phyloP scores from a whole-genome alignment of 2,329 filamentous ascomycete species.

The Colletotrichum abscissum region DNA sequence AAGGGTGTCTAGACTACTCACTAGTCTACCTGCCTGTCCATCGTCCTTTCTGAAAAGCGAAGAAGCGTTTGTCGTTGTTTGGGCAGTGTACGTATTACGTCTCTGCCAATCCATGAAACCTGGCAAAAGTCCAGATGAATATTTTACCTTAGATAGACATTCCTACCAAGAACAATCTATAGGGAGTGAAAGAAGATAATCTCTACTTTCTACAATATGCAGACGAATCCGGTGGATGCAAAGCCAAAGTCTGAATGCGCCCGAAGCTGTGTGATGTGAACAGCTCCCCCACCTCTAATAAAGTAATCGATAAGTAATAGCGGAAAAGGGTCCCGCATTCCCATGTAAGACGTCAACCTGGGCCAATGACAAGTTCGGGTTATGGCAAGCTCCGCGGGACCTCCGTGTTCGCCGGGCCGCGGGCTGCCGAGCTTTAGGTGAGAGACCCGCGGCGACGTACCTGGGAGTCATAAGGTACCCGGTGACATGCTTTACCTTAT shows the following conservation, averaged over 20 bases:
- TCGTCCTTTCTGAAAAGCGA: neutral
- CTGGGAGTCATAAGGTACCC: neutral
- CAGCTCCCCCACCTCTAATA: neutral
- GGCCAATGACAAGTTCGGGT: neutral
- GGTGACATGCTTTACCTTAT: neutral
- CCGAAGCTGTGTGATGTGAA: neutral
- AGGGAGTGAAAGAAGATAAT: neutral
- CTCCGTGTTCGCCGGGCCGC: slow-evolving; percentile 19
- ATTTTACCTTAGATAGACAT: neutral
- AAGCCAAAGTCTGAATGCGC: neutral
- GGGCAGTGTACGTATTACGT: neutral
- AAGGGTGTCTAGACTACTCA: neutral
- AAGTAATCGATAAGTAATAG: slow-evolving; percentile 14
- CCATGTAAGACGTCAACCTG: neutral
- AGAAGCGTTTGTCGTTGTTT: slow-evolving; percentile 3
- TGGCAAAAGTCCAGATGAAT: neutral
- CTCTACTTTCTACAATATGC: neutral
- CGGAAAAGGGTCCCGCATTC: neutral
- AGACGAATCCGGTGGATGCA: slow-evolving; percentile 9
- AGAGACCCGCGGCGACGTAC: neutral
- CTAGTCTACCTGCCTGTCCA: neutral
- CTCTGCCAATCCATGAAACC: neutral
- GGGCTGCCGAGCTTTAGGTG: slow-evolving; percentile 2
- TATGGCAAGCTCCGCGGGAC: neutral
- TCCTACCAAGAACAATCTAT: no score